Percentiles rank a stretch among this genome's conserved stretches.
These are phyloP conservation scores for Diaporthe ilicicola DNA, from an alignment of 2,329 filamentous ascomycete species.

Conservation along the genomic window DNA sequence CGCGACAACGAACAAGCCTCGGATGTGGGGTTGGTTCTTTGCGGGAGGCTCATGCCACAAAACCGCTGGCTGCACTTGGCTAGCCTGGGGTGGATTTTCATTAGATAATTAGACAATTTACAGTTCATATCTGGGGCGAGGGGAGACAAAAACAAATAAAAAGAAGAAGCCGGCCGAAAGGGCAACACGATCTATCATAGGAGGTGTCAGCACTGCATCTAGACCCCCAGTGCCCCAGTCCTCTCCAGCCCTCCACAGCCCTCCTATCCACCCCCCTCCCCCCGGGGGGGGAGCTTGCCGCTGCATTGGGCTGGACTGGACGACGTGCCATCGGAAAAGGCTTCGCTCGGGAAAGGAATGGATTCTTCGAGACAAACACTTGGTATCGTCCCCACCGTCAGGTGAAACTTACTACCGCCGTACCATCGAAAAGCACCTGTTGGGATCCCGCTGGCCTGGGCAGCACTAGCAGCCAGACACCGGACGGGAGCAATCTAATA, in stretches of 20 bases:
- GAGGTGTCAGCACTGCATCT: slow-evolving; percentile 13
- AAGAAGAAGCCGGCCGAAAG: neutral
- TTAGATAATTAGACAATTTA: slow-evolving; percentile 23
- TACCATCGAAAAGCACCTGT: slow-evolving; percentile 11
- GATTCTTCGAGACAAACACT: neutral
- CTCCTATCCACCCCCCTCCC: neutral
- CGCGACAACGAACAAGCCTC: neutral
- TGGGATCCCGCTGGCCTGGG: slow-evolving; percentile 5
- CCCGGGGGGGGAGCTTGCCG: slow-evolving; percentile 19
- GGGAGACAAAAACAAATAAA: too few relatives aligned
- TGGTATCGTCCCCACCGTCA: slow-evolving; percentile 12
- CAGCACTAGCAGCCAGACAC: neutral
- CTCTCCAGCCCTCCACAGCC: slow-evolving; percentile 4
- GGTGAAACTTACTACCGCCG: slow-evolving; percentile 22
- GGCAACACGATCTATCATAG: neutral
- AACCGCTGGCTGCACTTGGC: slow-evolving; percentile 7
- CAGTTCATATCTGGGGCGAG: neutral
- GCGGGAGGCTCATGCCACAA: neutral
- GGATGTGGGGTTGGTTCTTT: neutral
- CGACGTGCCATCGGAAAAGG: neutral
- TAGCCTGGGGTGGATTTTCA: slow-evolving; percentile 7
- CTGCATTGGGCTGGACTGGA: slow-evolving; percentile 12
- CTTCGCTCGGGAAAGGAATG: neutral
- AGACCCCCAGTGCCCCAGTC: neutral
- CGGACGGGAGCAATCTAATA: slow-evolving; percentile 18